These are phyloP conservation scores for Platanthera zijinensis DNA, from an alignment of 106 monocot genomes.

Conservation along the genomic window DNA sequence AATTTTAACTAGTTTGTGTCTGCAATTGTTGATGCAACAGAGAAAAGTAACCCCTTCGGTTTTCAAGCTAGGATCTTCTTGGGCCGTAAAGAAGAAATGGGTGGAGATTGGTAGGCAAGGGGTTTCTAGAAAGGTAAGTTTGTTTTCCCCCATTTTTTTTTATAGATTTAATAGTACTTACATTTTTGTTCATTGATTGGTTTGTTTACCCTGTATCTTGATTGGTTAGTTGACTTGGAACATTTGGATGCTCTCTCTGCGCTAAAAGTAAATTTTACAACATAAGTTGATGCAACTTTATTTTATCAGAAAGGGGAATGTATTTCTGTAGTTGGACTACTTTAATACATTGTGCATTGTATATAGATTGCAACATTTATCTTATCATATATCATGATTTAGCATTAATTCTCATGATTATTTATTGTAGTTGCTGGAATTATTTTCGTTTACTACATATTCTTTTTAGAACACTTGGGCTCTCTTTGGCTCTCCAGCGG, in stretches of 20 bases:
- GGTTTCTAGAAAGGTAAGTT: slow-evolving; percentile 52
- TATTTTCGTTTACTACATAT: neutral
- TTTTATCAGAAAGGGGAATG: neutral
- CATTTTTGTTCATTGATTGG: neutral
- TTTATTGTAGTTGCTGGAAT: neutral
- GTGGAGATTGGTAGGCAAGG: slow-evolving; percentile 47
- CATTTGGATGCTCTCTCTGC: neutral
- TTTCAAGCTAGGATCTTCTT: slow-evolving; percentile 58
- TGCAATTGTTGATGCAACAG: slow-evolving; percentile 16
- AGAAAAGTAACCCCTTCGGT: slow-evolving; percentile 45
- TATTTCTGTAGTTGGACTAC: neutral
- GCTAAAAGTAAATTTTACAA: slow-evolving; percentile 1
- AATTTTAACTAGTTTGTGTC: no score
- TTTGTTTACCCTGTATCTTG: neutral
- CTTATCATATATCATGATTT: neutral
- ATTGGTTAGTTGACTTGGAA: neutral
- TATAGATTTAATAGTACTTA: neutral
- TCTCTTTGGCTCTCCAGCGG: no score
- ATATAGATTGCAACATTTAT: neutral
- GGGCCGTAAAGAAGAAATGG: slow-evolving; percentile 75
- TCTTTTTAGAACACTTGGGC: neutral
- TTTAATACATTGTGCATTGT: neutral
- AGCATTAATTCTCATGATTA: neutral
- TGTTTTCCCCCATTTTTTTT: neutral
- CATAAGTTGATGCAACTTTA: neutral